These are phyloP conservation scores for Auricularia sp. DNA, from an alignment of 768 basidiomycete species.

Conservation along the genomic window DNA sequence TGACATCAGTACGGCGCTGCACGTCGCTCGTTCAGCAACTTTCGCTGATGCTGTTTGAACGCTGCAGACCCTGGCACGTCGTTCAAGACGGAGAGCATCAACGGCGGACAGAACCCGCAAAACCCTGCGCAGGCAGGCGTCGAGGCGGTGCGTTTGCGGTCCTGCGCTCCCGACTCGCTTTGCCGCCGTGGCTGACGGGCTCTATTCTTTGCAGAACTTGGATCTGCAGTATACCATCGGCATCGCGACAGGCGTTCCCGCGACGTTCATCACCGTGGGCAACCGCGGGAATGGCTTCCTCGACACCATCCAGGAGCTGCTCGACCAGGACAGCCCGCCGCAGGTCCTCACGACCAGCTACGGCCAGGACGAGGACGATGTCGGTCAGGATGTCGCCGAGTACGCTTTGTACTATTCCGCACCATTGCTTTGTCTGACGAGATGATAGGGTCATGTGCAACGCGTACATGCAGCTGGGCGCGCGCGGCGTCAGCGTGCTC, in stretches of 20 bases:
- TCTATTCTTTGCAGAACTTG: slow-evolving; percentile 14
- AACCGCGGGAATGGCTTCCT: slow-evolving; percentile 15
- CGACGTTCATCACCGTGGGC: slow-evolving; percentile 20
- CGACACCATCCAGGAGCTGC: slow-evolving; percentile 19
- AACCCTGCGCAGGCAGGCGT: slow-evolving; percentile 5
- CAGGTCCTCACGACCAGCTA: slow-evolving; percentile 22
- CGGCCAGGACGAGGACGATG: slow-evolving; percentile 17
- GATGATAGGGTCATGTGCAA: slow-evolving; percentile 17
- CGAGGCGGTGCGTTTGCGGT: slow-evolving; percentile 4
- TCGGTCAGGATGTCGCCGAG: slow-evolving; percentile 13
- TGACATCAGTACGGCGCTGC: slow-evolving; percentile 4
- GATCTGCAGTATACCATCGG: slow-evolving; percentile 29
- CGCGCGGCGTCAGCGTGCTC: slow-evolving; percentile 12
- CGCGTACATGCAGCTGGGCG: slow-evolving; percentile 17
- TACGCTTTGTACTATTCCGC: slow-evolving; percentile 1
- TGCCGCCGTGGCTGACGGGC: not conserved
- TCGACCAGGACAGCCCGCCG: slow-evolving; percentile 10
- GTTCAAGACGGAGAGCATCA: slow-evolving; percentile 5
- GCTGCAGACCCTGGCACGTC: slow-evolving; percentile 4
- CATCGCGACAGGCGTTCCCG: slow-evolving; percentile 20
- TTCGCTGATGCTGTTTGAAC: slow-evolving; percentile 4
- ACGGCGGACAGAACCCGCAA: slow-evolving; percentile 9
- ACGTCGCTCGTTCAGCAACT: slow-evolving; percentile 8
- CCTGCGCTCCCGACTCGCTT: too few relatives aligned
- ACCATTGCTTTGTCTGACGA: not conserved